phyloP scores from a whole-genome alignment of 345 rosid genomes.

The Acer saccharum region DNA sequence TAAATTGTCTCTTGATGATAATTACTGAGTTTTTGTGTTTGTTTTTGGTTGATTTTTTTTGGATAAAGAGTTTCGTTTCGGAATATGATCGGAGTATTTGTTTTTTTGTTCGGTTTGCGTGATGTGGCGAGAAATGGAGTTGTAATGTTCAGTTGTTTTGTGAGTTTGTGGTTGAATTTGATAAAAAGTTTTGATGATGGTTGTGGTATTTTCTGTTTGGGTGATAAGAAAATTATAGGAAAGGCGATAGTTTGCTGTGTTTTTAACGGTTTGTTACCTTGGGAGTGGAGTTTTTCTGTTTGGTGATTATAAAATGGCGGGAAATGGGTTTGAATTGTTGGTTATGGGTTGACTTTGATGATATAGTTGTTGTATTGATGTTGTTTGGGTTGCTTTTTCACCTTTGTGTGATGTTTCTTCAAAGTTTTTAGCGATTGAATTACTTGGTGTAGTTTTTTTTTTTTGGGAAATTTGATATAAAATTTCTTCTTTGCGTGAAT shows the following conservation, averaged over 20 bases:
- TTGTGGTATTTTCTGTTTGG: not conserved
- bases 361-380: not conserved
- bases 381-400: not conserved
- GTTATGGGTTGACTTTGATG: not conserved
- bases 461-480: not conserved
- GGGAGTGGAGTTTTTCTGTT: too few species aligned
- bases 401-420: too few species aligned
- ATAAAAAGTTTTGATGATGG: not conserved
- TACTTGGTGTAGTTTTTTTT: not conserved
- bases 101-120: too few species aligned
- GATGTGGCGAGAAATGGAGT: too few species aligned
- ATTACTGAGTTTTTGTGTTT: not conserved
- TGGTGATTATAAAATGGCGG: not conserved
- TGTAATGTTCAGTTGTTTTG: not conserved
- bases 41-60: not conserved
- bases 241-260: not conserved
- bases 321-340: not conserved
- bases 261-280: not conserved
- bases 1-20: not conserved
- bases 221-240: not conserved
- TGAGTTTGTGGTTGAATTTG: not conserved
- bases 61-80: not conserved
- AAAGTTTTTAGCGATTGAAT: too few species aligned
- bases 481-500: not conserved
- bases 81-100: not conserved